Percentiles rank a stretch among this genome's conserved stretches.
Conservation (phyloP, 192 early-diverging fungal genomes). For the Coemansia sp. region DNA sequence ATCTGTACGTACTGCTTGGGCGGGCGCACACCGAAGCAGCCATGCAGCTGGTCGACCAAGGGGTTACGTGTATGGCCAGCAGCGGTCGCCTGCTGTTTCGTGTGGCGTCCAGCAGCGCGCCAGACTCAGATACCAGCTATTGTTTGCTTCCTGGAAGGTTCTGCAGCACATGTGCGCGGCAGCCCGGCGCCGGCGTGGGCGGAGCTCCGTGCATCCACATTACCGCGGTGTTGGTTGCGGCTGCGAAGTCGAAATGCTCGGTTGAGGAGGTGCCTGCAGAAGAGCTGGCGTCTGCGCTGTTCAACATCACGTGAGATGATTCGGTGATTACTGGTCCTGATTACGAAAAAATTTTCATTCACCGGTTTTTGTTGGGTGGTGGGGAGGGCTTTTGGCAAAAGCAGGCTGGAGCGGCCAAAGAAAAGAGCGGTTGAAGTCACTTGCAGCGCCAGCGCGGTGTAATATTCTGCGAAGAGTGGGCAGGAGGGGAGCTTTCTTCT, state of each 20-base stretch:
- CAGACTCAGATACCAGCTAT: constrained; percentile 25
- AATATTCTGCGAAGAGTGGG: neutral
- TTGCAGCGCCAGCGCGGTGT: neutral
- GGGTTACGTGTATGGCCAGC: constrained; percentile 42
- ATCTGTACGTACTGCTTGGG: constrained; percentile 40
- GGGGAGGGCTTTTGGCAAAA: neutral
- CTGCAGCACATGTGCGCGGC: constrained; percentile 33
- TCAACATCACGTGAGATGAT: constrained; percentile 24
- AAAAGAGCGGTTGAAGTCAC: neutral
- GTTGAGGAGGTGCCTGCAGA: constrained; percentile 25
- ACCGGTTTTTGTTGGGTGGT: constrained; percentile 7
- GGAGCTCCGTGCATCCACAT: constrained; percentile 38
- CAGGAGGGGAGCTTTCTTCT: constrained; percentile 17
- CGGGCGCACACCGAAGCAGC: constrained; percentile 27
- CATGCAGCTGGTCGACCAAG: constrained; percentile 41
- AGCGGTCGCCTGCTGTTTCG: constrained; percentile 34
- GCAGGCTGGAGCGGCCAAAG: neutral
- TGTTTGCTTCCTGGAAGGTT: constrained; percentile 50
- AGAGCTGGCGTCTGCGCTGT: constrained; percentile 36
- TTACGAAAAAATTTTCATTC: constrained; percentile 30
- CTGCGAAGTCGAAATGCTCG: constrained; percentile 34
- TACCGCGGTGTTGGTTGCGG: constrained; percentile 39
- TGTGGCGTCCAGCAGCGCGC: constrained; percentile 10
- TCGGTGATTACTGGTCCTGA: constrained; percentile 8
- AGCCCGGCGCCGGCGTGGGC: constrained; percentile 8